phyloP scores from a whole-genome alignment of 2,329 filamentous ascomycete species.

The Fusarium pseudoanthophilum region DNA sequence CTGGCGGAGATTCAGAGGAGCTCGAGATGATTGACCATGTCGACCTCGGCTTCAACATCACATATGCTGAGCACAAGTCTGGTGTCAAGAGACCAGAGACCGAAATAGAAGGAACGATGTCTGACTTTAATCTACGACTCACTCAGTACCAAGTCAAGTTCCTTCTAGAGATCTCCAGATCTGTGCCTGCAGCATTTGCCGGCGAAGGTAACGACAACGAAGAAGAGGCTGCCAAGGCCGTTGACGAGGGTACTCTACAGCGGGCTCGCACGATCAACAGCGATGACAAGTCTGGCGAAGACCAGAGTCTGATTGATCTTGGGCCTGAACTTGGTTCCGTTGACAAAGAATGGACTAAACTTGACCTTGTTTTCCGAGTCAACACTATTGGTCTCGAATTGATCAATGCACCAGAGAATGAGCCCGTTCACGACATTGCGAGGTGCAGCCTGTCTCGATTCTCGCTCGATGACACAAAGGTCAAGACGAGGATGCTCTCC shows the following conservation, averaged over 20 bases:
- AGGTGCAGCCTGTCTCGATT: conserved; percentile 90
- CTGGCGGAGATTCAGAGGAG: conserved; percentile 78
- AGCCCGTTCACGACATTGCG: conserved; percentile 82
- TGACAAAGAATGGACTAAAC: conserved; percentile 85
- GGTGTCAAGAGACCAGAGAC: conserved; percentile 86
- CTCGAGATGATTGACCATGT: conserved; percentile 97
- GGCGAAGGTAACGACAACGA: conserved; percentile 74
- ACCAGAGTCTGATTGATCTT: conserved; percentile 63
- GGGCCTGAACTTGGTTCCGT: conserved; percentile 76
- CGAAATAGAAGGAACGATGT: conserved; percentile 92
- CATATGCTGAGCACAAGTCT: conserved; percentile 85
- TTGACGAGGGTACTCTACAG: conserved; percentile 67
- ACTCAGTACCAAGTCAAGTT: conserved; percentile 94
- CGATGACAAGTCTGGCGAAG: conserved; percentile 48
- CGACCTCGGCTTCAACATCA: conserved; percentile 91
- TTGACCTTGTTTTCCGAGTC: conserved; percentile 91
- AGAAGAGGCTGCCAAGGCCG: conserved; percentile 78
- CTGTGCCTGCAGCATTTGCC: conserved; percentile 87
- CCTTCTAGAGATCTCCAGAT: conserved; percentile 84
- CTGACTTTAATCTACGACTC: conserved; percentile 88
- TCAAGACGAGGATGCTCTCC: conserved; percentile 93
- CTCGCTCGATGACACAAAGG: conserved; percentile 88
- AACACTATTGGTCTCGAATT: conserved; percentile 90
- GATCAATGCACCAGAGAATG: conserved; percentile 77
- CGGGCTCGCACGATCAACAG: conserved; percentile 56